Base-by-base conservation (phyloP, 768 basidiomycete species). In the Amanita pallidorosea region DNA sequence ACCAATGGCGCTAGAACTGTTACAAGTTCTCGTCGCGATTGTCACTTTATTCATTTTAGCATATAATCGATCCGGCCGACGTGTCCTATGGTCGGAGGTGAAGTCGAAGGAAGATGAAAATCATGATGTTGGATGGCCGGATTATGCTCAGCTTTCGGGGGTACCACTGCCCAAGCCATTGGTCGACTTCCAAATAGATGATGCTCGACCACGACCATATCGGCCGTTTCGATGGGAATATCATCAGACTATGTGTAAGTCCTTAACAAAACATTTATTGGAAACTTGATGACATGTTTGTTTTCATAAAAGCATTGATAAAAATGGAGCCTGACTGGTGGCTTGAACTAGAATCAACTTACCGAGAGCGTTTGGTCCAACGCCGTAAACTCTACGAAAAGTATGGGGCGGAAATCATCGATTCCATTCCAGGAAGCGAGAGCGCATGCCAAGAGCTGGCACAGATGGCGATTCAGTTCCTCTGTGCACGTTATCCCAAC, bases 171-270 rank as follows among this genome's bases (percentile, higher is more conserved):
- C 77, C 5, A 63, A 54, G 2, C 70, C 77, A 20, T 50, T 75
- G 2, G 55, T 53, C 20, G 54, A 69, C 22, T 79, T 80, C 47
- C 60, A 77, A 46, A 59, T 79, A 27, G 62, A 65, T 45, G 63
- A 54, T 3, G 68, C 75, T 7, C 69, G 63, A 51, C 63, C 77
- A 3, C 67, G 76, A 44, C 77, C 77, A 12, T 79, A 79, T 59
- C 68, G 77, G 22, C 77, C 77, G 0, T 75, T 79, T 55, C 68
- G 76, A 54, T 79, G 77, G 76, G 63, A 63, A 43, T 79, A 77
- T 50, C 70, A 77, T 54, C 77, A 79, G 55, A 77, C 63, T n/a
- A 78, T 77, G 77, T 67, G 76, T 76, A 58, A 33, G 69, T 56
- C n/a, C n/a, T 34, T 6, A 15, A 8, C n/a, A 23, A 25, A 18